phyloP scores from a whole-genome alignment of 2,329 filamentous ascomycete species.

The Trematosphaeria pertusa region DNA sequence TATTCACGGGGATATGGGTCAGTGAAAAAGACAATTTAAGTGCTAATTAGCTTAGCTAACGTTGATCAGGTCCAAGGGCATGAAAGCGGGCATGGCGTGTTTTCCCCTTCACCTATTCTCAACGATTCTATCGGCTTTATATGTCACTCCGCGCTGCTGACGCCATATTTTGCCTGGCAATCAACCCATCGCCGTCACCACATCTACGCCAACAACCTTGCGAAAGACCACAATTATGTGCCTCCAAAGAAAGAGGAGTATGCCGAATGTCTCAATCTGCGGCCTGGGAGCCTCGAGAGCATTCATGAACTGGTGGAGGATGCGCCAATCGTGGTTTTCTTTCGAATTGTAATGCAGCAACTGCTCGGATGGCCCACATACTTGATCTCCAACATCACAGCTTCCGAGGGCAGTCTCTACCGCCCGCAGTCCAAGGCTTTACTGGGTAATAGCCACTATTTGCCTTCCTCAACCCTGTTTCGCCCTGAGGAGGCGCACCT shows the following conservation, averaged over 20 bases:
- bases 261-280: neutral
- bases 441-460: constrained; percentile 58
- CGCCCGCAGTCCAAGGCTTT: constrained; percentile 4
- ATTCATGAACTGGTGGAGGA: constrained; percentile 60
- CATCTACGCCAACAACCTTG: constrained; percentile 70
- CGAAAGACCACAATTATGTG: constrained; percentile 61
- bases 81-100: constrained; percentile 74
- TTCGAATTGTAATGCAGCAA: constrained; percentile 66
- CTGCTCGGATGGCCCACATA: constrained; percentile 69
- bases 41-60: neutral
- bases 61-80: constrained; percentile 60
- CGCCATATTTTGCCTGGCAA: constrained; percentile 76
- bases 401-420: constrained; percentile 15
- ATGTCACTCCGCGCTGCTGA: constrained; percentile 67
- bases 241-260: constrained; percentile 16
- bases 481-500: constrained; percentile 63
- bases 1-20: constrained; percentile 71
- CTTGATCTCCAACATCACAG: constrained; percentile 61
- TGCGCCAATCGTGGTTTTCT: constrained; percentile 62
- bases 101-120: constrained; percentile 53
- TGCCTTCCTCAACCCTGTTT: constrained; percentile 68
- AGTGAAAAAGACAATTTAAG: neutral
- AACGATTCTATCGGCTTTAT: constrained; percentile 60
- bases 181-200: constrained; percentile 74
- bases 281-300: neutral